Percentiles rank a stretch among this genome's conserved stretches.
Conservation (phyloP, 2,329 filamentous ascomycete species). For the Paraphoma chrysanthemicola region DNA sequence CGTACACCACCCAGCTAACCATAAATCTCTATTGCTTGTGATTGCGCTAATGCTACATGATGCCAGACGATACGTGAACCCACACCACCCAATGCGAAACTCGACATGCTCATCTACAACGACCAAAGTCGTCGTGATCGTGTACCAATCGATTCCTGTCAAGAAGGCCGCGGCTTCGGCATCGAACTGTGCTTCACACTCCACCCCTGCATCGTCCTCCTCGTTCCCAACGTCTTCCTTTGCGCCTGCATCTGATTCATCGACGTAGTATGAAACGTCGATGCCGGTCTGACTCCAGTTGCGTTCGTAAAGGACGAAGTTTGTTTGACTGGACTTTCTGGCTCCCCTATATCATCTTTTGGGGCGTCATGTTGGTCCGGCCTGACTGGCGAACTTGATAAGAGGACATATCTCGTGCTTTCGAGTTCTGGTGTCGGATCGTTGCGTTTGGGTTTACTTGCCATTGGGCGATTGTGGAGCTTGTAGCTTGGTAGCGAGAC, state of each 20-base stretch:
- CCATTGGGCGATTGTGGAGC: conserved; percentile 41
- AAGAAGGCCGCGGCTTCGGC: conserved; percentile 35
- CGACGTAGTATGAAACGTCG: conserved; percentile 54
- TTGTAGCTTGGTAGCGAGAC: conserved; percentile 39
- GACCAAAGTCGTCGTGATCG: not conserved
- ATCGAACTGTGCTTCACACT: conserved; percentile 44
- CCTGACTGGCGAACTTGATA: conserved; percentile 52
- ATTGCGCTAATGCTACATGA: not conserved
- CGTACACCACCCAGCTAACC: not conserved
- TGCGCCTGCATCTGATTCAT: conserved; percentile 42
- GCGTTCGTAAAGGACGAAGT: not conserved
- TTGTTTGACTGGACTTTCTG: conserved; percentile 15
- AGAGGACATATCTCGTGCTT: conserved; percentile 55
- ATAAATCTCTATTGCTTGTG: too few relatives aligned
- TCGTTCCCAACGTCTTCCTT: conserved; percentile 59
- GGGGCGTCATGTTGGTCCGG: conserved; percentile 25
- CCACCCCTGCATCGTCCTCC: conserved; percentile 60
- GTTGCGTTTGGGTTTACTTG: conserved; percentile 35
- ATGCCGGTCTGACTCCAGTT: conserved; percentile 43
- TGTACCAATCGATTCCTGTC: not conserved
- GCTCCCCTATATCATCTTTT: not conserved
- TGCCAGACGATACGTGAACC: not conserved
- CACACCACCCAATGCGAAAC: not conserved
- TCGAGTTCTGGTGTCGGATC: conserved; percentile 27
- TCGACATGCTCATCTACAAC: too few relatives aligned